Evolutionary conservation across 257 asterid genomes (phyloP), one percentile per base, ranked within the genome.

Genomic region (Scutellaria barbata): DNA sequence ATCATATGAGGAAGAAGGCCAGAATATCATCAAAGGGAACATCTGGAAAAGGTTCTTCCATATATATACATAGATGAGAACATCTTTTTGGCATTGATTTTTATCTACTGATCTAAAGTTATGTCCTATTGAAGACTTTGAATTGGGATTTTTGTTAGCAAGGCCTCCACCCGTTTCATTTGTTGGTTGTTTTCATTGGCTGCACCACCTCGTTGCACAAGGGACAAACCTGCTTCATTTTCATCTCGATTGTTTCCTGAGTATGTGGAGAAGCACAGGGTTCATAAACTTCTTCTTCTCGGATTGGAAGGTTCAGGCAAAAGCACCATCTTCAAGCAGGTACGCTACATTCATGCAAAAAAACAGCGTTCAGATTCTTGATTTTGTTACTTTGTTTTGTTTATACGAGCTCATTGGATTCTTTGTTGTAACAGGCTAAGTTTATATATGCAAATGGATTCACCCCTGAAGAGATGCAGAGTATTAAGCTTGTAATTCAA

Each of bases 1-100:
- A 48, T 82, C 89, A 17, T 88, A 90, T 13, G 96, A 90, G 80
- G 96, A 90, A 74, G 96, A 90, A 86, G 96, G 96, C 46, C 96
- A 90, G 79, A 90, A 90, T 71, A 90, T 74, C 72, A 90, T 90
- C 40, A 88, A 78, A 81, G 95, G 95, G 65, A 80, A 82, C 82
- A 86, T 90, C 75, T 90, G 96, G 96, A 74, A 77, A 90, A 90
- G 95, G 96, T 90, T 81, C 72, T 79, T 62, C 69, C 67, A 40
- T 78, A 74, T 2, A 10, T 20, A 68, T 71, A 76, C 62, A 51
- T 72, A 63, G 61, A 72, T 30, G 58, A 37, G 41, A 11, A 42
- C 74, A 9, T 72, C n/a, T 46, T 61, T 69, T 54, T 13, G 39
- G 40, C 2, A 8, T 22, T 63, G 16, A 51, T 66, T 8, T 63